These are phyloP conservation scores for Dissophora ornata DNA, from an alignment of 192 early-diverging fungal genomes.

Conservation along the genomic window DNA sequence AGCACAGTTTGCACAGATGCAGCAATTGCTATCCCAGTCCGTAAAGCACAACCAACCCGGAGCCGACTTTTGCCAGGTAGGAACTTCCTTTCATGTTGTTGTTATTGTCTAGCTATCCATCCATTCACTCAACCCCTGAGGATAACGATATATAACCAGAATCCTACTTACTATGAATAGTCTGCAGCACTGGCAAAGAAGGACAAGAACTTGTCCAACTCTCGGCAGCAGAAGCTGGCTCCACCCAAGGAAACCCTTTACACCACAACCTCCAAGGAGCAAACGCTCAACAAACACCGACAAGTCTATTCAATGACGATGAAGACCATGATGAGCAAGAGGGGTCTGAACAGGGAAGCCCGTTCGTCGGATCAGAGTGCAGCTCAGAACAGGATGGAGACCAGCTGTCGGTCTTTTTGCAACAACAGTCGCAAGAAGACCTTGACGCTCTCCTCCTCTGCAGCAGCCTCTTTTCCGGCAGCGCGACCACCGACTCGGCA, in stretches of 20 bases:
- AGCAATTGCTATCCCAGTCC: slow-evolving; percentile 47
- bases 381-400: slow-evolving; percentile 53
- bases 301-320: slow-evolving; percentile 54
- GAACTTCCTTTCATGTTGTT: not conserved
- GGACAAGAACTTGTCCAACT: slow-evolving; percentile 55
- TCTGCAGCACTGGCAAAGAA: slow-evolving; percentile 60
- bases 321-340: slow-evolving; percentile 51
- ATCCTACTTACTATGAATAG: slow-evolving; percentile 7
- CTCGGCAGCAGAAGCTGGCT: slow-evolving; percentile 57
- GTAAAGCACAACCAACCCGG: slow-evolving; percentile 44
- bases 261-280: slow-evolving; percentile 24
- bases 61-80: slow-evolving; percentile 57
- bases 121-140: too few species aligned
- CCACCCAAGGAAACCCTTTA: slow-evolving; percentile 44
- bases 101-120: slow-evolving; percentile 6
- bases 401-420: slow-evolving; percentile 56
- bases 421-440: slow-evolving; percentile 48
- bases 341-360: slow-evolving; percentile 51
- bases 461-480: slow-evolving; percentile 46
- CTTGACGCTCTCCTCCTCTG: slow-evolving; percentile 59
- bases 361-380: slow-evolving; percentile 46
- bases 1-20: slow-evolving; percentile 55
- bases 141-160: too few species aligned
- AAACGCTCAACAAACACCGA: slow-evolving; percentile 37
- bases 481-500: slow-evolving; percentile 10